These are phyloP conservation scores for Arthrobotrys conoides DNA, from an alignment of 2,329 filamentous ascomycete genomes.

Conservation along the genomic window DNA sequence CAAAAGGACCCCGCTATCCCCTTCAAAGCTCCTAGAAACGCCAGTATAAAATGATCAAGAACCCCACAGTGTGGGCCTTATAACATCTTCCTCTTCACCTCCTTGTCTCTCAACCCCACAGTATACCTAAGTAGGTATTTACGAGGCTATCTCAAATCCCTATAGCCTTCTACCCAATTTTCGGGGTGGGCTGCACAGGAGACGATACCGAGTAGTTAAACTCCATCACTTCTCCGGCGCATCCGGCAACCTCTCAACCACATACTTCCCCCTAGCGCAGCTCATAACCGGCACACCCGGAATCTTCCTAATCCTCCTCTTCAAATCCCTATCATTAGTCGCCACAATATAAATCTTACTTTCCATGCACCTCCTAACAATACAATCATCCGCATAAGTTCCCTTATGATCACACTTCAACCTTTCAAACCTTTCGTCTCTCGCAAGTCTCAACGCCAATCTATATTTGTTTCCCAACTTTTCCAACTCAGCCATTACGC, in stretches of 20 bases:
- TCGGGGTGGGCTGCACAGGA: too few relatives aligned
- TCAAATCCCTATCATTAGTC: slow-evolving; percentile 72
- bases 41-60: slow-evolving; percentile 9
- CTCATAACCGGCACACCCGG: slow-evolving; percentile 74
- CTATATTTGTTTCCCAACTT: slow-evolving; percentile 91
- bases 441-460: slow-evolving; percentile 85
- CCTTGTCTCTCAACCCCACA: too few relatives aligned
- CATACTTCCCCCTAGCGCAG: slow-evolving; percentile 68
- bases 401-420: slow-evolving; percentile 92
- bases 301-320: slow-evolving; percentile 86
- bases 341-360: slow-evolving; percentile 84
- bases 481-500: slow-evolving; percentile 86
- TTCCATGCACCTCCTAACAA: slow-evolving; percentile 80
- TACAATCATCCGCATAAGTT: slow-evolving; percentile 87
- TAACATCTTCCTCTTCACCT: neutral
- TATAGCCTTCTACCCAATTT: too few relatives aligned
- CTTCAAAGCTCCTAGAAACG: slow-evolving; percentile 12
- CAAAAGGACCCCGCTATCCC: neutral
- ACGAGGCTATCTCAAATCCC: too few relatives aligned
- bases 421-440: slow-evolving; percentile 89
- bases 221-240: slow-evolving; percentile 76
- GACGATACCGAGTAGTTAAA: too few relatives aligned
- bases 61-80: neutral
- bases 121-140: too few relatives aligned
- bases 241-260: slow-evolving; percentile 90